These are phyloP conservation scores for Gossypium turneri DNA, from an alignment of 345 rosid species.

Conservation along the genomic window DNA sequence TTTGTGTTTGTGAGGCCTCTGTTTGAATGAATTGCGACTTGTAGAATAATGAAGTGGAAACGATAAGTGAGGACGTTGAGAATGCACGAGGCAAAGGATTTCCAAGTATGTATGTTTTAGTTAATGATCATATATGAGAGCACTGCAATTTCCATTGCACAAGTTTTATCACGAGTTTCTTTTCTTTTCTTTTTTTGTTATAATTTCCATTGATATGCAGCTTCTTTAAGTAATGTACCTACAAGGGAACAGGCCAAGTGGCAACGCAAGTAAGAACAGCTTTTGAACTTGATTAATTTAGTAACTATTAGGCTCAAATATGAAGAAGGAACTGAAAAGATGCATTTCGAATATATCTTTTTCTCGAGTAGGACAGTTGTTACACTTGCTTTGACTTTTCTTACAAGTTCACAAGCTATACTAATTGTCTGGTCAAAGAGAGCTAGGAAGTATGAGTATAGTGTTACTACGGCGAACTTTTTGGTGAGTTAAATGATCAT, in stretches of 20 bases:
- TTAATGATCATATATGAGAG: neutral
- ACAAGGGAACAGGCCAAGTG: conserved; percentile 48
- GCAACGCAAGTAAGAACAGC: conserved; percentile 65
- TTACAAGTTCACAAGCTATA: conserved; percentile 95
- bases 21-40: neutral
- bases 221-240: conserved; percentile 36
- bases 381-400: conserved; percentile 75
- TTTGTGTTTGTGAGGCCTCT: too few species aligned
- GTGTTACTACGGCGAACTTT: conserved; percentile 94
- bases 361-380: conserved; percentile 52
- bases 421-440: conserved; percentile 98
- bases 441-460: conserved; percentile 95
- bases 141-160: neutral
- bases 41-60: conserved; percentile 41
- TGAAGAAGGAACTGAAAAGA: neutral
- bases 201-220: conserved; percentile 27
- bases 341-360: neutral
- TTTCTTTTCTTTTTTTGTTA: conserved; percentile 4
- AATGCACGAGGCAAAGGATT: conserved; percentile 32
- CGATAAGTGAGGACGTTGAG: conserved; percentile 36
- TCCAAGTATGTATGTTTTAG: conserved; percentile 24
- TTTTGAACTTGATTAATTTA: neutral
- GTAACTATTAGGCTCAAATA: neutral
- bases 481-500: conserved; percentile 44
- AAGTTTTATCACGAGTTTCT: neutral